Evolutionary conservation across 2,329 filamentous ascomycete genomes (phyloP).

Genomic region (Dactylellina drechsleri): DNA sequence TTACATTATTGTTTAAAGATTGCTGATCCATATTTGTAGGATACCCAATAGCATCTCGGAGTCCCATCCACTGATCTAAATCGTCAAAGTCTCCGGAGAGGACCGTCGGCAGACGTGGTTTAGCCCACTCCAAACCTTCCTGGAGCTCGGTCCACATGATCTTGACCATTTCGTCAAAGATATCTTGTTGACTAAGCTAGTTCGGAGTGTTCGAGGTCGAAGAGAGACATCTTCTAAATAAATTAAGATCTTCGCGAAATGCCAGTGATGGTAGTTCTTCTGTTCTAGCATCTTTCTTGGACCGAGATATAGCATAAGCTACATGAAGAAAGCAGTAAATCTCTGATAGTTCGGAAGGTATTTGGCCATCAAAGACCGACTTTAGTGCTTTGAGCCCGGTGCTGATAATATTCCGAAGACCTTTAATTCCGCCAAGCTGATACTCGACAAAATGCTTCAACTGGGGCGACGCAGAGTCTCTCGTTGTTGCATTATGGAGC

Average conservation of each 20-base stretch:
- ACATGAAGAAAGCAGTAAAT: conserved; percentile 44
- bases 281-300: conserved; percentile 11
- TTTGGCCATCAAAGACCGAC: conserved; percentile 6
- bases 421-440: neutral
- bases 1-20: too few relatives aligned
- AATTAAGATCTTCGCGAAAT: conserved; percentile 19
- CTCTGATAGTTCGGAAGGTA: conserved; percentile 1
- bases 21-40: too few relatives aligned
- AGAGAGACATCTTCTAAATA: conserved; percentile 20
- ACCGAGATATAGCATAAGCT: conserved; percentile 34
- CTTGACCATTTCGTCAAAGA: conserved; percentile 30
- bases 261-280: neutral
- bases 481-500: conserved; percentile 10
- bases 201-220: neutral
- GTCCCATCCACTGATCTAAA: too few relatives aligned
- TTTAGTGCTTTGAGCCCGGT: conserved; percentile 8
- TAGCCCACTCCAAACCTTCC: conserved; percentile 16
- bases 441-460: conserved; percentile 13
- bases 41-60: too few relatives aligned
- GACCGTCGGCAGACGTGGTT: neutral
- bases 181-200: conserved; percentile 11
- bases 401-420: conserved; percentile 14
- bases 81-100: too few relatives aligned
- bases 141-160: conserved; percentile 40
- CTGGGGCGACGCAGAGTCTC: conserved; percentile 6